Percentiles rank a stretch among this genome's conserved stretches.
phyloP scores from a whole-genome alignment of 2,329 filamentous ascomycete species.

The Aspergillus spinulosporus region DNA sequence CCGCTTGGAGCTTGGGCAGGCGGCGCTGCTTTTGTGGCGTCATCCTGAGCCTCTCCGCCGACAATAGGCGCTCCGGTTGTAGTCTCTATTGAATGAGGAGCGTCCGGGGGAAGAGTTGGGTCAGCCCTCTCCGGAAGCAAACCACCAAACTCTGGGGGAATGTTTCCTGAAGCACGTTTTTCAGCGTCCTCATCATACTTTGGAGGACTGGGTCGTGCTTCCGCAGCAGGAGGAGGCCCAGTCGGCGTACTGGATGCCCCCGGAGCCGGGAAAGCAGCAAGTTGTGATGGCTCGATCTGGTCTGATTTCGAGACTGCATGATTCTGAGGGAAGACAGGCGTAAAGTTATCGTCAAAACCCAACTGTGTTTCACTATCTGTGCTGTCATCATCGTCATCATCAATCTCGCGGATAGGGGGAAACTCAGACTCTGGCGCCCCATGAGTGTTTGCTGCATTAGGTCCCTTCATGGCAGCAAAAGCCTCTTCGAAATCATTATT shows the following conservation, averaged over 20 bases:
- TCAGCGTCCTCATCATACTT: constrained; percentile 35
- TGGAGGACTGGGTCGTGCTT: constrained; percentile 59
- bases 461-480: constrained; percentile 48
- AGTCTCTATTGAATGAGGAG: constrained; percentile 42
- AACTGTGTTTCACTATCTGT: constrained; percentile 64
- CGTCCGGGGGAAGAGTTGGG: constrained; percentile 41
- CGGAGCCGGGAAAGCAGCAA: constrained; percentile 41
- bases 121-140: constrained; percentile 43
- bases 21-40: constrained; percentile 17
- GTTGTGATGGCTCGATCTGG: constrained; percentile 40
- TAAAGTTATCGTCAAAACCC: constrained; percentile 93
- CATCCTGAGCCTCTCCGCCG: constrained; percentile 35
- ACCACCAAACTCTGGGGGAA: constrained; percentile 42
- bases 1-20: constrained; percentile 25
- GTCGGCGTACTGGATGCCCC: constrained; percentile 40
- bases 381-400: constrained; percentile 71
- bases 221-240: constrained; percentile 54
- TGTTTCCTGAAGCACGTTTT: constrained; percentile 28
- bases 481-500: constrained; percentile 51
- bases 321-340: constrained; percentile 57
- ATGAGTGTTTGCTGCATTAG: constrained; percentile 44
- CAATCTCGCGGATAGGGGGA: constrained; percentile 86
- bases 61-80: constrained; percentile 39
- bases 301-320: constrained; percentile 31
- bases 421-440: constrained; percentile 64